These are phyloP conservation scores for Rhizopogon salebrosus DNA, from an alignment of 768 basidiomycete genomes.

Conservation along the genomic window DNA sequence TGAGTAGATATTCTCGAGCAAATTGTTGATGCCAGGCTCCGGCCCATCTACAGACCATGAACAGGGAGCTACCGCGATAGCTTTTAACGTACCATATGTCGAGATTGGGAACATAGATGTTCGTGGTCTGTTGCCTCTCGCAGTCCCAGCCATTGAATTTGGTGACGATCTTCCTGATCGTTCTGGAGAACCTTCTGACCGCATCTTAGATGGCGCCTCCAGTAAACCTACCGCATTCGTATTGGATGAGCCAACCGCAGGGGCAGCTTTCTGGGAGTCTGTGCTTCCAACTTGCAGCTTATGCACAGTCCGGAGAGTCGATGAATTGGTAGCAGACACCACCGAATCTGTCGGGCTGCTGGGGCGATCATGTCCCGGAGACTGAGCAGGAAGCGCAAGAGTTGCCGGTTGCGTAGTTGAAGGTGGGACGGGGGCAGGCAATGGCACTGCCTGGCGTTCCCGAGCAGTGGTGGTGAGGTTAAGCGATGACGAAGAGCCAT, in stretches of 20 bases:
- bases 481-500: conserved; percentile 65
- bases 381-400: conserved; percentile 19
- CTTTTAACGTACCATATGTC: conserved; percentile 53
- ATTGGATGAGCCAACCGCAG: conserved; percentile 83
- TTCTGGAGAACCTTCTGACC: conserved; percentile 61
- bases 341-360: conserved; percentile 82
- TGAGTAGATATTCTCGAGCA: conserved; percentile 86
- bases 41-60: conserved; percentile 59
- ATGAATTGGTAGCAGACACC: conserved; percentile 65
- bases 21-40: conserved; percentile 83
- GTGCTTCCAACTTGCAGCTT: conserved; percentile 65
- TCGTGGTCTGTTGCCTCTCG: conserved; percentile 46
- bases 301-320: conserved; percentile 50
- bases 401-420: conserved; percentile 10
- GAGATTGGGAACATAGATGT: conserved; percentile 59
- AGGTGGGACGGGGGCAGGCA: conserved; percentile 12
- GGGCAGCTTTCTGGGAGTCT: conserved; percentile 82
- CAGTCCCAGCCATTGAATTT: conserved; percentile 51
- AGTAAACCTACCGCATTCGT: conserved; percentile 79
- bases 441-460: conserved; percentile 36
- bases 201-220: conserved; percentile 68
- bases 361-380: conserved; percentile 45
- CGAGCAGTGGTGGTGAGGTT: conserved; percentile 38
- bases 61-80: background rate
- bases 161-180: conserved; percentile 79